Evolutionary conservation across 768 basidiomycete species (phyloP).

Genomic region (Chiua virens): DNA sequence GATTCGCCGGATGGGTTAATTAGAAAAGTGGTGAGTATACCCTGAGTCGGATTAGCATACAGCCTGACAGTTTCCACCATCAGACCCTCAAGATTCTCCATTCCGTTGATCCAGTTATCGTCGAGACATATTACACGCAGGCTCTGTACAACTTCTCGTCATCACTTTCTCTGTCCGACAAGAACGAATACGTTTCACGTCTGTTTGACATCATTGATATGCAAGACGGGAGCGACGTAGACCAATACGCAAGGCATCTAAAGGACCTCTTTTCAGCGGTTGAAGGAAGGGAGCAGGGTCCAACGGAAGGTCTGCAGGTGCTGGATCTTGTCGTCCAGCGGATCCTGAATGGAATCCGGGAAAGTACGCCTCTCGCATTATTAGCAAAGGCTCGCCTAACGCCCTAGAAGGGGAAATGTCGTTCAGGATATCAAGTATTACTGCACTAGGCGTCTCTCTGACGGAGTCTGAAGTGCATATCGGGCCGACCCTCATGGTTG

Average conservation of each 20-base stretch:
- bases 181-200: conserved; percentile 44
- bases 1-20: conserved; percentile 58
- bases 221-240: conserved; percentile 49
- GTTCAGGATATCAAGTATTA: conserved; percentile 46
- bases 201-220: conserved; percentile 57
- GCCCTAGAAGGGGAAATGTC: conserved; percentile 34
- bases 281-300: conserved; percentile 34
- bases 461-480: conserved; percentile 36
- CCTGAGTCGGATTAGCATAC: background rate
- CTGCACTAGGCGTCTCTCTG: conserved; percentile 45
- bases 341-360: conserved; percentile 49
- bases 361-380: conserved; percentile 40
- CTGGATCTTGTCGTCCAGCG: conserved; percentile 58
- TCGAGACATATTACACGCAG: conserved; percentile 54
- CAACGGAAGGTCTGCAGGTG: conserved; percentile 38
- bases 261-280: conserved; percentile 39
- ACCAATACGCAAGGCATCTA: conserved; percentile 54
- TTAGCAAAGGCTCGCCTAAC: conserved; percentile 11
- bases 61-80: conserved; percentile 5
- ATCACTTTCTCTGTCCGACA: conserved; percentile 33
- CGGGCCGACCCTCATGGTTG: conserved; percentile 64
- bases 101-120: conserved; percentile 56
- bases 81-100: conserved; percentile 64
- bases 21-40: conserved; percentile 51
- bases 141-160: conserved; percentile 39